Conservation (phyloP, 257 asterid species). For the Solanum habrochaites region DNA sequence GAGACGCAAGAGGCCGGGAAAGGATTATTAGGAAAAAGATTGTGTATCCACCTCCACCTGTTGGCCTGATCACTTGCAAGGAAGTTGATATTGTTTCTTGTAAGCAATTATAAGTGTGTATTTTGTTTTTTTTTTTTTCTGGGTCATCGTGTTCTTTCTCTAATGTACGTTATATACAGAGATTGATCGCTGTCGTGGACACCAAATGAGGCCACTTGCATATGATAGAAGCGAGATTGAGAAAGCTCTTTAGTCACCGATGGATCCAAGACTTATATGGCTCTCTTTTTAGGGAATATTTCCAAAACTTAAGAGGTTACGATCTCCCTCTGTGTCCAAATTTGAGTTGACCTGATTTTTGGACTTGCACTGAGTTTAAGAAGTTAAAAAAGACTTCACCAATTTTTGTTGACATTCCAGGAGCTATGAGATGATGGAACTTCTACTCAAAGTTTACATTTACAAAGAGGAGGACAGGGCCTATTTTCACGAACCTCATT, state of each 20-base stretch:
- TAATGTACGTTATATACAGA: constrained; percentile 33
- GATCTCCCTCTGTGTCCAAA: not conserved
- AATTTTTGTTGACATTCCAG: constrained; percentile 19
- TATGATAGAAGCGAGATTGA: constrained; percentile 42
- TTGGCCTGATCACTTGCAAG: constrained; percentile 35
- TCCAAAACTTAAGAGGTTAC: constrained; percentile 77
- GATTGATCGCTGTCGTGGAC: constrained; percentile 33
- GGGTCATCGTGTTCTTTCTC: not conserved
- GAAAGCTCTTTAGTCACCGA: constrained; percentile 38
- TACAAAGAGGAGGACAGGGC: constrained; percentile 57
- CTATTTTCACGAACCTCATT: constrained; percentile 68
- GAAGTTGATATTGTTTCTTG: constrained; percentile 7
- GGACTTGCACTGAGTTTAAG: not conserved
- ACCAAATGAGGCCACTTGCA: constrained; percentile 74
- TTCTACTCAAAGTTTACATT: constrained; percentile 59
- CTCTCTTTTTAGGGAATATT: constrained; percentile 59
- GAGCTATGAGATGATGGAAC: constrained; percentile 94
- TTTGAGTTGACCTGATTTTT: not conserved
- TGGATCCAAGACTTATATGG: constrained; percentile 61
- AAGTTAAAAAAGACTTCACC: not conserved
- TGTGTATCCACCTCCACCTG: constrained; percentile 30
- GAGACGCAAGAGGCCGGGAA: constrained; percentile 9
- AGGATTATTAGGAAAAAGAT: constrained; percentile 1
- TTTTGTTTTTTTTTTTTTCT: too few species aligned
- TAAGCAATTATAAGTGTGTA: not conserved